Evolutionary conservation across 345 rosid genomes (phyloP).

Genomic region (Syzygium aromaticum): DNA sequence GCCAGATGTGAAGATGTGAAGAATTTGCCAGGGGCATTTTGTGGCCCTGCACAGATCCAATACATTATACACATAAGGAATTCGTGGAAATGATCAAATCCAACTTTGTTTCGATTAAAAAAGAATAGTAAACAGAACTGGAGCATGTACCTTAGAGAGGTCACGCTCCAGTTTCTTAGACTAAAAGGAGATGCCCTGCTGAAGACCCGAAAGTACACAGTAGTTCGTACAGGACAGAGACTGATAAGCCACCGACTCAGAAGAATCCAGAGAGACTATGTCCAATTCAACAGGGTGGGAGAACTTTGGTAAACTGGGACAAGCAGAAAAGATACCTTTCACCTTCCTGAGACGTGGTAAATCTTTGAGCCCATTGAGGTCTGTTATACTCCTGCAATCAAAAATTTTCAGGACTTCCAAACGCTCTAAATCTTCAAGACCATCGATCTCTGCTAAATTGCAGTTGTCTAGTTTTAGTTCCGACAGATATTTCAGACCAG

Average conservation of each 20-base stretch:
- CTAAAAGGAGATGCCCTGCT: neutral
- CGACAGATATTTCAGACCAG: neutral
- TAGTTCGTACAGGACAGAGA: neutral
- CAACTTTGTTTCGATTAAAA: neutral
- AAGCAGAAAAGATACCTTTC: neutral
- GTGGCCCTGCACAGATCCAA: neutral
- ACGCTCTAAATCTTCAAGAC: fast-evolving
- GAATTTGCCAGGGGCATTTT: too few relatives aligned
- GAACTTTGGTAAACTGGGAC: neutral
- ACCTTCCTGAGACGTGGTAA: neutral
- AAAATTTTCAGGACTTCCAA: neutral
- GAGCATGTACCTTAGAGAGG: neutral
- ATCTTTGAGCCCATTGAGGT: neutral
- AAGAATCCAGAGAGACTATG: neutral
- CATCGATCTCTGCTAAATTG: neutral
- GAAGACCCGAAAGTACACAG: neutral
- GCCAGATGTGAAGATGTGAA: fast-evolving
- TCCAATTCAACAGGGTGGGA: neutral
- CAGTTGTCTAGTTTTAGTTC: neutral
- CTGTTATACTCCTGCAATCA: fast-evolving
- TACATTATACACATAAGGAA: neutral
- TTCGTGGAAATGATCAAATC: neutral
- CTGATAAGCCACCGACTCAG: too few relatives aligned
- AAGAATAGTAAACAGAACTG: neutral
- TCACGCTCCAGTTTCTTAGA: neutral